These are phyloP conservation scores for Multifurca ochricompacta DNA, from an alignment of 768 basidiomycete genomes.

Conservation along the genomic window DNA sequence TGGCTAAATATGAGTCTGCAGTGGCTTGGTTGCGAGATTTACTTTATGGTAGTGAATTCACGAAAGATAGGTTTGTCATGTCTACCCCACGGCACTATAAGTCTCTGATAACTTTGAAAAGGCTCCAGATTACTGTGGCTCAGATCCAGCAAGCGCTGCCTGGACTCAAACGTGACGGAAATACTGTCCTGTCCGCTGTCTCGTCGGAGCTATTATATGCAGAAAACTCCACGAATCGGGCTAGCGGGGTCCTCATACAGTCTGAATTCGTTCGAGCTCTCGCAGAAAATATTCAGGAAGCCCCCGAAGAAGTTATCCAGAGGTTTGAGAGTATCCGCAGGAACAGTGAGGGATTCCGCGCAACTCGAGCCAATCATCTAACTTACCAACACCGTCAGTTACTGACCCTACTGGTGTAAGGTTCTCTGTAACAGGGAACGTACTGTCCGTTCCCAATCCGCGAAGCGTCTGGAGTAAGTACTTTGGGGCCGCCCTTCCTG, in stretches of 20 bases:
- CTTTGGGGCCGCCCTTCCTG: constrained; percentile 55
- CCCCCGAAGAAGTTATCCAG: constrained; percentile 62
- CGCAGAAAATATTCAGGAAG: constrained; percentile 59
- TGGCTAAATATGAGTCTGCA: constrained; percentile 66
- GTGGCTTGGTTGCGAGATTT: constrained; percentile 83
- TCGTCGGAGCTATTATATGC: constrained; percentile 59
- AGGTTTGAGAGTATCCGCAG: constrained; percentile 70
- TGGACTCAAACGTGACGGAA: constrained; percentile 84
- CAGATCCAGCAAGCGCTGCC: constrained; percentile 89
- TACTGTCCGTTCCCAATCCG: constrained; percentile 62
- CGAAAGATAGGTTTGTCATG: constrained; percentile 58
- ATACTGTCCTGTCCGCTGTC: constrained; percentile 66
- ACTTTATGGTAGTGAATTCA: constrained; percentile 66
- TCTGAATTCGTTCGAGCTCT: constrained; percentile 75
- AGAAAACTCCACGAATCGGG: constrained; percentile 60
- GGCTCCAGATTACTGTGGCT: constrained; percentile 75
- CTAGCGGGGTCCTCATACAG: constrained; percentile 61
- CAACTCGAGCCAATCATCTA: not conserved
- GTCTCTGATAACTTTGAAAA: constrained; percentile 26
- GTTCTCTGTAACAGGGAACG: constrained; percentile 86
- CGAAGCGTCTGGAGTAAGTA: constrained; percentile 66
- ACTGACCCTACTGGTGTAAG: constrained; percentile 76
- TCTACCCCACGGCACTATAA: not conserved
- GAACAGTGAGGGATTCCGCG: constrained; percentile 41
- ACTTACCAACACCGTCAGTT: constrained; percentile 39